These are phyloP conservation scores for Blastomyces gilchristii DNA, from an alignment of 2,329 filamentous ascomycete species.

Conservation along the genomic window DNA sequence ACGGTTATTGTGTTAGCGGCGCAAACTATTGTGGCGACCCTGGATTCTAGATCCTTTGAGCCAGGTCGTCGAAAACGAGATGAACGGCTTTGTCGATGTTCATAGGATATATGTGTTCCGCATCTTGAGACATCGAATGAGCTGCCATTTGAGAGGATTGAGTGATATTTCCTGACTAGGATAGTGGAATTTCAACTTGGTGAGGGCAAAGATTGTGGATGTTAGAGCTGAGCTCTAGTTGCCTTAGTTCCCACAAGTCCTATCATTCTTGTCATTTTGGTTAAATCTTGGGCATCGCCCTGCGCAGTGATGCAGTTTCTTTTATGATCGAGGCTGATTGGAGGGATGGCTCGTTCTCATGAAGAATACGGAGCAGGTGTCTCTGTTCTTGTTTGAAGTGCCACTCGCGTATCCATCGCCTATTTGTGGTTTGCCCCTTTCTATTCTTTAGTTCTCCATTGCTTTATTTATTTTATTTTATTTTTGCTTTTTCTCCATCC, in stretches of 20 bases:
- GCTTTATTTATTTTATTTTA: background rate
- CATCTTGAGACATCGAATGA: background rate
- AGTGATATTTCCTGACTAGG: background rate
- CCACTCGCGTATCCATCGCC: background rate
- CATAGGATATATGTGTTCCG: background rate
- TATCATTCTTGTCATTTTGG: background rate
- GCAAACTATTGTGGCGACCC: background rate
- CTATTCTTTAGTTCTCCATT: background rate
- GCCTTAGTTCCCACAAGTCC: background rate
- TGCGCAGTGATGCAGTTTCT: background rate
- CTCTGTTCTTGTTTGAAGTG: background rate
- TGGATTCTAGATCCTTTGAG: background rate
- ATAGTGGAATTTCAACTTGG: background rate
- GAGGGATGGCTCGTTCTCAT: background rate
- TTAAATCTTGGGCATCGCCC: background rate
- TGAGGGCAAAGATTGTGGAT: background rate
- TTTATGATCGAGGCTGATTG: background rate
- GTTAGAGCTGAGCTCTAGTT: background rate
- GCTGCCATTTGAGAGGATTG: background rate
- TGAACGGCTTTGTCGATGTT: background rate
- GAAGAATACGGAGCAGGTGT: background rate
- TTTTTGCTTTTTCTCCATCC: background rate
- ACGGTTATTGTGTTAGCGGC: background rate
- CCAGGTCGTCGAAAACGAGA: background rate
- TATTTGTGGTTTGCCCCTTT: background rate